These are phyloP conservation scores for Globisporangium nagaii DNA, from an alignment of 352 stramenopile genomes.

Conservation along the genomic window DNA sequence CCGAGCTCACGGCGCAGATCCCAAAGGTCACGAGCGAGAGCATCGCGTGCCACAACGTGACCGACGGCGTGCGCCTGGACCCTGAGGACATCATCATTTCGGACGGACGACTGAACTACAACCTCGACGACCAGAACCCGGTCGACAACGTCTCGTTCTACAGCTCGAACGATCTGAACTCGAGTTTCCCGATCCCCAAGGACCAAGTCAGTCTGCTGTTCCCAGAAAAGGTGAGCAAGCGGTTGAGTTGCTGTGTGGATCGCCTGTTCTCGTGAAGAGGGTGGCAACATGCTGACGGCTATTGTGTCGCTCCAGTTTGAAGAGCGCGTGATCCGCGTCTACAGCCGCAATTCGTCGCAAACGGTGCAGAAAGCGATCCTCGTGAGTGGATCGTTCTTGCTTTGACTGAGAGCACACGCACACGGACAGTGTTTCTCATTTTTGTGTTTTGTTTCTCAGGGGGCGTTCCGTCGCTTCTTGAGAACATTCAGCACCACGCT, in stretches of 20 bases:
- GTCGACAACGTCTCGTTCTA: constrained; percentile 85
- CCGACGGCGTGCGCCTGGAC: constrained; percentile 32
- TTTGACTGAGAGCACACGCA: not conserved
- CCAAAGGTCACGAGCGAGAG: constrained; percentile 49
- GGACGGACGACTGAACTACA: constrained; percentile 81
- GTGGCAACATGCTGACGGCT: not conserved
- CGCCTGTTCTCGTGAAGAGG: too few species aligned
- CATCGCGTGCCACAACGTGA: constrained; percentile 50
- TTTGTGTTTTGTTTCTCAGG: constrained; percentile 12
- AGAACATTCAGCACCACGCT: constrained; percentile 59
- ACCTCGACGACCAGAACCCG: constrained; percentile 74
- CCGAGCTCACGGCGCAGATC: constrained; percentile 43
- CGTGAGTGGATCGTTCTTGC: constrained; percentile 17
- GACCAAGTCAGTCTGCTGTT: constrained; percentile 79
- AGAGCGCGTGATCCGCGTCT: constrained; percentile 76
- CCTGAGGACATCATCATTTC: constrained; percentile 79
- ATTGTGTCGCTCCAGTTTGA: constrained; percentile 46
- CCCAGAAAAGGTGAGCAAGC: constrained; percentile 80
- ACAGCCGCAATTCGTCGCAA: constrained; percentile 50
- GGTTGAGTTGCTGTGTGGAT: too few species aligned
- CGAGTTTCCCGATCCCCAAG: constrained; percentile 74
- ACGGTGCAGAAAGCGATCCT: constrained; percentile 54
- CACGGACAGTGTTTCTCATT: not conserved
- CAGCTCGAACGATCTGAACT: constrained; percentile 51
- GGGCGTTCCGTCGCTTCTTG: constrained; percentile 56